Evolutionary conservation across 2,329 filamentous ascomycete genomes (phyloP).

Genomic region (Cordyceps cicadae): DNA sequence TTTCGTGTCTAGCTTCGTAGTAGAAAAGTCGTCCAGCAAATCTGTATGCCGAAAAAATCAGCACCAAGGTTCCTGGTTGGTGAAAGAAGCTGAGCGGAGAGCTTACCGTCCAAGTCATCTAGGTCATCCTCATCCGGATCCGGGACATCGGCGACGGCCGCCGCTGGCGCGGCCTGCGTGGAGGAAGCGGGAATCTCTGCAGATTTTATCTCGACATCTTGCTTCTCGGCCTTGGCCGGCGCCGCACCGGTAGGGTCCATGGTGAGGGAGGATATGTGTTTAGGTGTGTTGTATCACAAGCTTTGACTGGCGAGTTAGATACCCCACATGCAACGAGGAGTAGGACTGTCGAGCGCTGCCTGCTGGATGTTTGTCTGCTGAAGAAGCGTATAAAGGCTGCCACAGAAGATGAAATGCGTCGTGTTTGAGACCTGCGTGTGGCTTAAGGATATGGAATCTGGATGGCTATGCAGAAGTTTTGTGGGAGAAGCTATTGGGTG

Average conservation of each 20-base stretch:
- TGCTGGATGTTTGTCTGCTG: background rate
- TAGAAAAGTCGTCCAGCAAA: conserved; percentile 84
- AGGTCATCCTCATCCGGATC: conserved; percentile 91
- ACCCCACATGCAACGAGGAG: conserved; percentile 1
- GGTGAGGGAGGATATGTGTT: conserved; percentile 6
- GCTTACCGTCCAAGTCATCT: conserved; percentile 78
- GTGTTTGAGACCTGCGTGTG: background rate
- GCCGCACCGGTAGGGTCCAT: conserved; percentile 17
- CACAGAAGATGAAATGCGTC: background rate
- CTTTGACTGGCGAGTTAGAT: background rate
- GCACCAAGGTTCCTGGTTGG: background rate
- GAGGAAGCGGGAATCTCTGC: conserved; percentile 9
- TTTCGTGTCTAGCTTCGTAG: conserved; percentile 41
- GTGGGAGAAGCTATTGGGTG: conserved; percentile 1
- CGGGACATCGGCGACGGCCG: conserved; percentile 50
- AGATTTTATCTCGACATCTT: conserved; percentile 17
- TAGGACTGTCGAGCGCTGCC: background rate
- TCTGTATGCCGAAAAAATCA: conserved; percentile 47
- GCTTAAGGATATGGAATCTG: background rate
- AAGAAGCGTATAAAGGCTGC: background rate
- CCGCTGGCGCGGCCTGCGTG: conserved; percentile 14
- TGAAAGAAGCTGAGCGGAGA: background rate
- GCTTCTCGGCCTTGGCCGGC: conserved; percentile 18
- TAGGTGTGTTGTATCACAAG: conserved; percentile 9
- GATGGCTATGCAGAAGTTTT: background rate